Conservation (phyloP, 371 early-diverging fungal genomes). For the Mortierella sp. region DNA sequence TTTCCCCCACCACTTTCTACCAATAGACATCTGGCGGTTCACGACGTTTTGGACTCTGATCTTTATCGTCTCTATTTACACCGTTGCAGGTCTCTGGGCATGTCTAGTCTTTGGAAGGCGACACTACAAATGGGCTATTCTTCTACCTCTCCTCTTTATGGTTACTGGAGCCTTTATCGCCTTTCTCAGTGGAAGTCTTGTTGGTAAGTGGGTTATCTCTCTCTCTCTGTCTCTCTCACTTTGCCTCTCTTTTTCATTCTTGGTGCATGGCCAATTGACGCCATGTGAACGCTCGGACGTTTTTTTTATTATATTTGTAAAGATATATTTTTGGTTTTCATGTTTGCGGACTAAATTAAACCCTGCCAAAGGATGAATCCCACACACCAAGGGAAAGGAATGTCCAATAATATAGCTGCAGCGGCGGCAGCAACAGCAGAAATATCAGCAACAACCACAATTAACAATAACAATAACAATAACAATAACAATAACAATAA, state of each 20-base stretch:
- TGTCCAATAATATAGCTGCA: no score
- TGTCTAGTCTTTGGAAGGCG: slow-evolving; percentile 63
- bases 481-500: slow-evolving; percentile 4
- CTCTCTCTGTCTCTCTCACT: neutral
- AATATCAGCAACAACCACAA: no score
- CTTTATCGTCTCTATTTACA: slow-evolving; percentile 46
- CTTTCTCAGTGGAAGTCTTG: slow-evolving; percentile 66
- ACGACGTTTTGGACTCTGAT: slow-evolving; percentile 52
- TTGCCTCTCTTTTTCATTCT: neutral
- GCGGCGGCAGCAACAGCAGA: no score
- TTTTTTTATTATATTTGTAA: neutral
- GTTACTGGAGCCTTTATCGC: slow-evolving; percentile 65
- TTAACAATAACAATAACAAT: neutral
- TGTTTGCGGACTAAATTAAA: neutral
- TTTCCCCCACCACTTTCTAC: neutral
- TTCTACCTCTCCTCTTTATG: slow-evolving; percentile 63
- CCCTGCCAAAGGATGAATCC: neutral
- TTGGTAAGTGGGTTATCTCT: no score
- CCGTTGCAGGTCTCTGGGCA: slow-evolving; percentile 59
- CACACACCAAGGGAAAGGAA: neutral
- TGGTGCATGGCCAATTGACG: neutral
- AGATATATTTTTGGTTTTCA: no score
- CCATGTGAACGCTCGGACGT: slow-evolving; percentile 8
- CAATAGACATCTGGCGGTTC: slow-evolving; percentile 45
- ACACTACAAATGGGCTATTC: slow-evolving; percentile 62